Evolutionary conservation across 345 rosid species (phyloP).

Genomic region (Geranium brycei): DNA sequence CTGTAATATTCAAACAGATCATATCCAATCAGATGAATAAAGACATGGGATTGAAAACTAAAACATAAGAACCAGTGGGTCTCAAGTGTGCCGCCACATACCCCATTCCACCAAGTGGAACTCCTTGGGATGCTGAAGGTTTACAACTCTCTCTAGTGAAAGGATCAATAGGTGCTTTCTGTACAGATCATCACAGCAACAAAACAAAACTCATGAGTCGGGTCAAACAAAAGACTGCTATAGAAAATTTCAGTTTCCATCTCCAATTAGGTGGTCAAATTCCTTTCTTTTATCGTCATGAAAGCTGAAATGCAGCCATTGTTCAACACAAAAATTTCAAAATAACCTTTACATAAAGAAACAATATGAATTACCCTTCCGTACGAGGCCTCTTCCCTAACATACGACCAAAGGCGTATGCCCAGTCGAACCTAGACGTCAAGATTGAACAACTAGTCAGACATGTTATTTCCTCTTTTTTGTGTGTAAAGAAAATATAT

Average conservation of each 20-base stretch:
- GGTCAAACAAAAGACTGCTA: background rate
- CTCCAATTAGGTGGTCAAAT: background rate
- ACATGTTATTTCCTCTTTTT: background rate
- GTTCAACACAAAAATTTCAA: background rate
- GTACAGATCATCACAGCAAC: slow-evolving; percentile 9
- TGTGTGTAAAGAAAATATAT: background rate
- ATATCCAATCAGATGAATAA: background rate
- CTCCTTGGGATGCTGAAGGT: slow-evolving; percentile 96
- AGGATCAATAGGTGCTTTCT: slow-evolving; percentile 99
- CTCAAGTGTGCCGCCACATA: slow-evolving; percentile 18
- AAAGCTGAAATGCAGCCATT: background rate
- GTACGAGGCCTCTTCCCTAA: slow-evolving; percentile 91
- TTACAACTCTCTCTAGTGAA: slow-evolving; percentile 79
- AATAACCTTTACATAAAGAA: background rate
- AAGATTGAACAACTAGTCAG: slow-evolving; percentile 2
- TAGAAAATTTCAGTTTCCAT: background rate
- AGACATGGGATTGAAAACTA: too few species aligned
- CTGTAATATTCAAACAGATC: slow-evolving; percentile 23
- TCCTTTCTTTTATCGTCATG: background rate
- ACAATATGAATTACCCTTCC: slow-evolving; percentile 60
- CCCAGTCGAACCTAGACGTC: slow-evolving; percentile 61
- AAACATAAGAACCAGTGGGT: background rate
- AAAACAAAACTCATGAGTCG: background rate
- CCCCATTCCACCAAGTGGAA: slow-evolving; percentile 99
- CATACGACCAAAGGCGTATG: slow-evolving; percentile 83